A percentile compares a stretch with the other conserved stretches of the same genome.
phyloP scores from a whole-genome alignment of 1,284 basidiomycete genomes.

The Schizophyllum commune region DNA sequence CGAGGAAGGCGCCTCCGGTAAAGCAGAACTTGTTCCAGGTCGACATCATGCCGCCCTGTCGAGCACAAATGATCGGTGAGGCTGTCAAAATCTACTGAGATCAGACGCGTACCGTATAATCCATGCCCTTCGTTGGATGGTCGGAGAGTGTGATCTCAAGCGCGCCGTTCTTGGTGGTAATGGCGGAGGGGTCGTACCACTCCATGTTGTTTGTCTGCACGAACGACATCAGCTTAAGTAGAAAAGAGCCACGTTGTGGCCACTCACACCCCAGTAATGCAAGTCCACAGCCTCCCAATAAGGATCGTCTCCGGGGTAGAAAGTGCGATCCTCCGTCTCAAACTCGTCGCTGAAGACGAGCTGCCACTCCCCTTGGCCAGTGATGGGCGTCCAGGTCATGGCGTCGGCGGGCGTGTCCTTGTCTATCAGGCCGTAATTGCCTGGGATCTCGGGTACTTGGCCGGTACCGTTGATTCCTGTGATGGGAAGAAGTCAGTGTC shows the following conservation, averaged over 20 bases:
- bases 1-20: conserved; percentile 7
- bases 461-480: conserved; percentile 54
- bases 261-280: conserved; percentile 41
- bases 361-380: conserved; percentile 32
- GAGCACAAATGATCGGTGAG: too few species aligned
- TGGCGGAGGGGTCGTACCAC: conserved; percentile 70
- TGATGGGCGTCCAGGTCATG: conserved; percentile 37
- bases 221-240: background rate
- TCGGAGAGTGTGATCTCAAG: conserved; percentile 73
- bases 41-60: conserved; percentile 22
- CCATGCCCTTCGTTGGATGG: too few species aligned
- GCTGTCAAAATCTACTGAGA: too few species aligned
- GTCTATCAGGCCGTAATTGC: conserved; percentile 56
- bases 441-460: conserved; percentile 22
- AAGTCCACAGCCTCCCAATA: conserved; percentile 31
- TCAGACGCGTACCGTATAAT: too few species aligned
- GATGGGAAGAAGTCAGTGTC: background rate
- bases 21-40: conserved; percentile 31
- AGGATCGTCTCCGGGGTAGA: conserved; percentile 29
- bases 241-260: too few species aligned
- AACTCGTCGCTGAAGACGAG: conserved; percentile 76
- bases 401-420: conserved; percentile 51
- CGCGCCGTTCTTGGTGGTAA: conserved; percentile 73
- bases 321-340: conserved; percentile 58
- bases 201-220: conserved; percentile 41